Conservation (phyloP, 345 rosid genomes). For the Moricandia moricandioides region DNA sequence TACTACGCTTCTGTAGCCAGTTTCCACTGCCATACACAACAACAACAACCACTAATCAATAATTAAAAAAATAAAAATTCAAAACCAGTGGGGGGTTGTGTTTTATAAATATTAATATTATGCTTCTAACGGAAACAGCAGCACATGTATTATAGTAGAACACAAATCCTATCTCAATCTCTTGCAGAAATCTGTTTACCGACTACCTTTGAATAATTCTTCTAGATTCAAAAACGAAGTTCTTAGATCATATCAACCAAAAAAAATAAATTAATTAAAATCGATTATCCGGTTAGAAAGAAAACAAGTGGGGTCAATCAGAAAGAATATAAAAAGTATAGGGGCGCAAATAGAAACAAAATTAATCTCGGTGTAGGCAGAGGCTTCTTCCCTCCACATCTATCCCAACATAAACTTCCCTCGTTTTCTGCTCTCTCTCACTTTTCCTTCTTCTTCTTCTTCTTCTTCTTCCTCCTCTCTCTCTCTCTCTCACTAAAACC, state of each 20-base stretch:
- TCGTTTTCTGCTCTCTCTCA: slow-evolving; percentile 54
- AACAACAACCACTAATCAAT: slow-evolving; percentile 14
- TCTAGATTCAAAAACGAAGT: neutral
- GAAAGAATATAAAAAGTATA: neutral
- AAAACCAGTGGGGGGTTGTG: neutral
- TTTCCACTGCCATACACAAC: slow-evolving; percentile 2
- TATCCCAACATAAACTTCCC: slow-evolving; percentile 69
- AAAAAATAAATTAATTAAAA: neutral
- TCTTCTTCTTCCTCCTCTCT: slow-evolving; percentile 15
- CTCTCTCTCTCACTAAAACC: slow-evolving; percentile 36
- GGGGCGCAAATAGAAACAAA: slow-evolving; percentile 34
- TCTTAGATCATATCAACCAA: slow-evolving; percentile 1
- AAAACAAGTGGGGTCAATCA: slow-evolving; percentile 30
- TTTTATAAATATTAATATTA: neutral
- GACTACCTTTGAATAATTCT: slow-evolving; percentile 15
- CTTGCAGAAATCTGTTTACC: slow-evolving; percentile 34
- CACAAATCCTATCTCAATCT: slow-evolving; percentile 9
- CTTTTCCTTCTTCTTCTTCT: slow-evolving; percentile 5
- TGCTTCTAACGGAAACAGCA: slow-evolving; percentile 30
- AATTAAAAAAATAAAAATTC: neutral
- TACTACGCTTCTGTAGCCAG: slow-evolving; percentile 6
- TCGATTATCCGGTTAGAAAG: slow-evolving; percentile 17
- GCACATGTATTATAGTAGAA: slow-evolving; percentile 25
- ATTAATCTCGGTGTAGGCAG: slow-evolving; percentile 10
- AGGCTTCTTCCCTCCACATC: slow-evolving; percentile 74